phyloP scores from a whole-genome alignment of 1,284 basidiomycete species.

The Ceratobasidium sp. region DNA sequence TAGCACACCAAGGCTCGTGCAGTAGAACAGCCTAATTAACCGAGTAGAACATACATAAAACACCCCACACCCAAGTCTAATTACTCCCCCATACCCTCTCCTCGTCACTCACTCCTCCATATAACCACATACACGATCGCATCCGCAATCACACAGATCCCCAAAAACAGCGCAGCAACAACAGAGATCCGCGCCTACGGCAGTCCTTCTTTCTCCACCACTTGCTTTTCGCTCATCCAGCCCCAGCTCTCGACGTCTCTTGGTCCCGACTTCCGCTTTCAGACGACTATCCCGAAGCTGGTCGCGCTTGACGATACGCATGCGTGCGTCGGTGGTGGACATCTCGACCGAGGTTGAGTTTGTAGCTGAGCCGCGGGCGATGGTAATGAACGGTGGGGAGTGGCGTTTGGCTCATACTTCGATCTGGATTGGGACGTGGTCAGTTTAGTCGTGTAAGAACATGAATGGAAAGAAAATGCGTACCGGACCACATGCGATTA shows the following conservation, averaged over 20 bases:
- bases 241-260: slow-evolving; percentile 50
- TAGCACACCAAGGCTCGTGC: background rate
- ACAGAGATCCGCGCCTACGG: slow-evolving; percentile 60
- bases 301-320: slow-evolving; percentile 64
- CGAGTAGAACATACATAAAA: background rate
- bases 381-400: slow-evolving; percentile 85
- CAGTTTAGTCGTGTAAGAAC: no score
- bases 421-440: slow-evolving; percentile 63
- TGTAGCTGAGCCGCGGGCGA: slow-evolving; percentile 59
- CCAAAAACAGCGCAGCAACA: slow-evolving; percentile 61
- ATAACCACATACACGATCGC: slow-evolving; percentile 23
- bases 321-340: slow-evolving; percentile 70
- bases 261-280: slow-evolving; percentile 64
- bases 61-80: background rate
- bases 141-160: slow-evolving; percentile 55
- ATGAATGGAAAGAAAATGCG: slow-evolving; percentile 44
- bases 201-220: slow-evolving; percentile 51
- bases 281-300: slow-evolving; percentile 60
- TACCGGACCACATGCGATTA: slow-evolving; percentile 84
- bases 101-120: slow-evolving; percentile 7
- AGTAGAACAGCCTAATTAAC: background rate
- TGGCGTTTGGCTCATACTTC: slow-evolving; percentile 92
- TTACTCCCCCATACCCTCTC: background rate
- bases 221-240: slow-evolving; percentile 1
- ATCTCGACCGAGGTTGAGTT: slow-evolving; percentile 59